Percentiles rank a stretch among this genome's conserved stretches.
Evolutionary conservation across 228 moss, liverwort and hornwort species (phyloP).

Genomic region (Sphagnum magellanicum): DNA sequence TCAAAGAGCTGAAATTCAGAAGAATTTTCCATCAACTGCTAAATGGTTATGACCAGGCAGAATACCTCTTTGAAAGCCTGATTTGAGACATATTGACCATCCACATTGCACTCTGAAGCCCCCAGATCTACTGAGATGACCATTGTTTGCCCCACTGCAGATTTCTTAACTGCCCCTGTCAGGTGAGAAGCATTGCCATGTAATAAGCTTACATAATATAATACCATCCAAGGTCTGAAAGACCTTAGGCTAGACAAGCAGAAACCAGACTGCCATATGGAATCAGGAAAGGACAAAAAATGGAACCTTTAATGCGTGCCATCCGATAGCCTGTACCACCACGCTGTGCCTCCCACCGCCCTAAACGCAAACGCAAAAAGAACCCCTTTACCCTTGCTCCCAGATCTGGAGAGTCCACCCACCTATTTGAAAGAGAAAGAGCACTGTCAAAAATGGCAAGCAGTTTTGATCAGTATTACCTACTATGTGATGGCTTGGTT

Average conservation of each 20-base stretch:
- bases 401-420: conserved; percentile 8
- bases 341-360: conserved; percentile 6
- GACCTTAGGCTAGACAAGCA: too few species aligned
- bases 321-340: conserved; percentile 14
- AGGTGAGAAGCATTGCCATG: too few species aligned
- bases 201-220: too few species aligned
- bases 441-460: too few species aligned
- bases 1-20: too few species aligned
- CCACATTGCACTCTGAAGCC: conserved; percentile 4
- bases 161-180: conserved; percentile 5
- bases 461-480: too few species aligned
- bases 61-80: conserved; percentile 8
- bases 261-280: too few species aligned
- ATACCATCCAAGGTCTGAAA: too few species aligned
- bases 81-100: conserved; percentile 11
- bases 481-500: too few species aligned
- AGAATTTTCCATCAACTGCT: too few species aligned
- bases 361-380: conserved; percentile 6
- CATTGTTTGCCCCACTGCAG: background rate
- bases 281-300: too few species aligned
- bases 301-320: conserved; percentile 6
- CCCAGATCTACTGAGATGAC: conserved; percentile 7
- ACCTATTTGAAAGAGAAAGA: background rate
- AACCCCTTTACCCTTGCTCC: conserved; percentile 4
- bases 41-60: too few species aligned